Conservation (phyloP, 306 rosid species). For the Bauhinia variegata region DNA sequence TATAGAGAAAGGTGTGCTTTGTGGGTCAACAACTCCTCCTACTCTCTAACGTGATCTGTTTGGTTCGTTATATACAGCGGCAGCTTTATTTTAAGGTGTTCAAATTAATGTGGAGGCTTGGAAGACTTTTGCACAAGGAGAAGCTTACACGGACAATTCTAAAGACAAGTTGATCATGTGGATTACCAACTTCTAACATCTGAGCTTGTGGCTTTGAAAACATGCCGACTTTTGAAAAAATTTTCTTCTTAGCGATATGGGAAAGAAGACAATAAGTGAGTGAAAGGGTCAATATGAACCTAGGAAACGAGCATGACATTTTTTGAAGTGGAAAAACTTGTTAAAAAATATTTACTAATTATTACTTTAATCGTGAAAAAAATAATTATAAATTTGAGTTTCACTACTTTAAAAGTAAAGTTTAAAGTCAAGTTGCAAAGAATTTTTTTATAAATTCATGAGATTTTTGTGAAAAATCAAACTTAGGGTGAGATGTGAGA, state of each 20-base stretch:
- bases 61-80: constrained; percentile 3
- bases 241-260: not conserved
- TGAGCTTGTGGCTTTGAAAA: not conserved
- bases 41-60: constrained; percentile 31
- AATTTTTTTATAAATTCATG: no score
- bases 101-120: constrained; percentile 41
- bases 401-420: no score
- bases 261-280: constrained; percentile 51
- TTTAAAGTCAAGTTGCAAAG: not conserved
- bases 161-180: constrained; percentile 38
- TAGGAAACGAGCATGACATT: not conserved
- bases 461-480: no score
- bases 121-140: constrained; percentile 16
- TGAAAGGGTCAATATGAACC: not conserved
- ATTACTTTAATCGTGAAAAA: no score
- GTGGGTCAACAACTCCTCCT: constrained; percentile 70
- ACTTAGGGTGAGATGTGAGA: no score
- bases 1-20: constrained; percentile 40
- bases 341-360: no score
- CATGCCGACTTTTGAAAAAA: not conserved
- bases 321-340: no score
- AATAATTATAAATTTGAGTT: no score
- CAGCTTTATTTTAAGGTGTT: constrained; percentile 19
- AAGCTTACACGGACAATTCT: not conserved
- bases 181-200: constrained; percentile 40